Evolutionary conservation across 1,139 yeast genomes (phyloP), one percentile per base, ranked within the genome.

Genomic region (Nakaseomyces kungkrabaensis): DNA sequence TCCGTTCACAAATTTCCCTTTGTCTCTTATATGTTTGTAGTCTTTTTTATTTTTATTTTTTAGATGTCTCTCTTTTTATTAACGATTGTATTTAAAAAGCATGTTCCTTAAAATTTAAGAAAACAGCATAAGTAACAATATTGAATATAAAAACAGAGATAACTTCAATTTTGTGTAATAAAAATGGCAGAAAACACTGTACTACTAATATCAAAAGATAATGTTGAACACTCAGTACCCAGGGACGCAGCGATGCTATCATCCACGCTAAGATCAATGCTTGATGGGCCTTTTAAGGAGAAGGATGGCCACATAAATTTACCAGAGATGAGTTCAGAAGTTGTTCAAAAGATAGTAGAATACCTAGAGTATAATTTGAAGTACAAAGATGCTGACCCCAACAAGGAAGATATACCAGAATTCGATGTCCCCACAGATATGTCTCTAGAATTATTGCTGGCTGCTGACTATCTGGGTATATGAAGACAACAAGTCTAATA

Each of bases 401-500:
- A 74, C 40, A 51, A 37, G 13, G 52, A 48, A 11, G 70, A 72
- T 27, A 77, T 75, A 0, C 79, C 96, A 0, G 94, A 86, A 53
- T 92, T 92, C 66, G 83, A 85, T 45, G 81, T 92, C 1, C 97
- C 97, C 0, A 92, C 97, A 0, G 97, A 88, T 59, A 78, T 90
- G 77, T 96, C 97, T 0, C 72, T 92, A 56, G 97, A 92, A 62
- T 71, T 92, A 57, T 70, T 92, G 46, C 94, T 92, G 38, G 95
- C 95, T 34, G 96, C 97, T 0, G 97, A 90, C 64, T 89, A 79
- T 63, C 72, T 89, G 59, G 92, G 87, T 62, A 63, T 68, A 48
- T 68, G 52, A 52, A 36, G 25, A 26, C 33, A 22, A 26, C 26
- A n/a, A 13, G 25, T 9, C 3, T 33, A n/a, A 33, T 33, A 7